Percentiles rank a stretch among this genome's conserved stretches.
phyloP scores from a whole-genome alignment of 345 rosid genomes.

The Bruguiera sexangula region DNA sequence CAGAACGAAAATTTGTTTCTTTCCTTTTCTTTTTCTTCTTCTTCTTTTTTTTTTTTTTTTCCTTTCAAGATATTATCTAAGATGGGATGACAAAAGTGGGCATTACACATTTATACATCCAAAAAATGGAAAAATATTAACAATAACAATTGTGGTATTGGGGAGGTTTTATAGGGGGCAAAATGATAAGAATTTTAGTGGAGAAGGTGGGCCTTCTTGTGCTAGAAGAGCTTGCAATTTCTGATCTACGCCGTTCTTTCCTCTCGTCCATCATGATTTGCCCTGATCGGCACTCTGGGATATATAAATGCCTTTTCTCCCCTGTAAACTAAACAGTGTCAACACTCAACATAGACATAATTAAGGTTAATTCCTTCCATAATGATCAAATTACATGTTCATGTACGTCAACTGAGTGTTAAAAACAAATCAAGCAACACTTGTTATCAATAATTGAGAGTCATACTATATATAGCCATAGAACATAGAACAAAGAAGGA shows the following conservation, averaged over 20 bases:
- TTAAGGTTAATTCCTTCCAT: not conserved
- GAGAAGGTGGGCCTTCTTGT: slow-evolving; percentile 54
- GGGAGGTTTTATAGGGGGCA: slow-evolving; percentile 9
- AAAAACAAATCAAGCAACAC: slow-evolving; percentile 18
- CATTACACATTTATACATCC: not conserved
- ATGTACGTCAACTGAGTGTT: slow-evolving; percentile 46
- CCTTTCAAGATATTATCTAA: too few relatives aligned
- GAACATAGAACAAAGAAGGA: too few relatives aligned
- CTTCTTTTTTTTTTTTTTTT: too few relatives aligned
- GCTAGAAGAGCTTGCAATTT: slow-evolving; percentile 45
- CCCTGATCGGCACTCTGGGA: slow-evolving; percentile 67
- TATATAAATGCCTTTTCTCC: slow-evolving; percentile 85
- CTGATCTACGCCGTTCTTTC: slow-evolving; percentile 57
- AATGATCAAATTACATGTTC: slow-evolving; percentile 49
- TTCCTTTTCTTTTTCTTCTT: too few relatives aligned
- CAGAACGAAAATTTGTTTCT: too few relatives aligned
- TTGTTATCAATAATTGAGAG: not conserved
- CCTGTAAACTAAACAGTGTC: slow-evolving; percentile 29
- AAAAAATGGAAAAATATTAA: too few relatives aligned
- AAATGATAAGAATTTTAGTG: slow-evolving; percentile 68
- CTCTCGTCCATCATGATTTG: slow-evolving; percentile 62
- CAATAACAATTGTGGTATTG: not conserved
- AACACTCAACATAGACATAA: not conserved
- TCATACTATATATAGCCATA: too few relatives aligned
- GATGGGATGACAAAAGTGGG: too few relatives aligned